Percentiles rank a stretch among this genome's conserved stretches.
These are phyloP conservation scores for Globisporangium paroecandrum DNA, from an alignment of 352 stramenopile genomes.

Conservation along the genomic window DNA sequence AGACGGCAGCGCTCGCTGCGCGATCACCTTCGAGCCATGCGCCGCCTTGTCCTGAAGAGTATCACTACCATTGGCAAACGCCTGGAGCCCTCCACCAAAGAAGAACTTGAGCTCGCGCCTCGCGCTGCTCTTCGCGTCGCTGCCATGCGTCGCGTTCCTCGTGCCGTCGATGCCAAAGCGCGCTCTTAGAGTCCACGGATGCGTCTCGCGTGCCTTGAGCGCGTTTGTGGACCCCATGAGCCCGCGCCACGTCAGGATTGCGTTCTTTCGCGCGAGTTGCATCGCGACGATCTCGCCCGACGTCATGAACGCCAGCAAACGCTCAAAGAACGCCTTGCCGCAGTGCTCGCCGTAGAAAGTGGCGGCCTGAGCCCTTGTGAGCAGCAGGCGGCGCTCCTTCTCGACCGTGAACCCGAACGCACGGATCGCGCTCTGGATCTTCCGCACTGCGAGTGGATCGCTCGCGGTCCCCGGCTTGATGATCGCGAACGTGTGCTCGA, in stretches of 20 bases:
- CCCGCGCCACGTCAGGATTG: slow-evolving; percentile 60
- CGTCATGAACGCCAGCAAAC: slow-evolving; percentile 64
- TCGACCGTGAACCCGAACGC: slow-evolving; percentile 54
- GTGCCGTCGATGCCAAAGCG: slow-evolving; percentile 80
- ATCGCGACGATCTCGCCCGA: slow-evolving; percentile 59
- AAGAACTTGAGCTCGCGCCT: slow-evolving; percentile 74
- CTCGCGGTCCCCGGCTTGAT: slow-evolving; percentile 61
- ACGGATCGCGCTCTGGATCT: slow-evolving; percentile 38
- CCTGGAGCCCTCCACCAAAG: slow-evolving; percentile 36
- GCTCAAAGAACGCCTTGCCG: slow-evolving; percentile 59
- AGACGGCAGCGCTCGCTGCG: slow-evolving; percentile 10
- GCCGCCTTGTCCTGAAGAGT: too few relatives aligned
- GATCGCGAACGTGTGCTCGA: slow-evolving; percentile 49
- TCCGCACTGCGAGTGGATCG: slow-evolving; percentile 21
- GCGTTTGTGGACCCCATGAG: slow-evolving; percentile 83
- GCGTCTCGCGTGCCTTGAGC: slow-evolving; percentile 33
- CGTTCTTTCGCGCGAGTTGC: slow-evolving; percentile 37
- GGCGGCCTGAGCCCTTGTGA: slow-evolving; percentile 44
- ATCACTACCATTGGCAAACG: neutral
- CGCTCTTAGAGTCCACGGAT: slow-evolving; percentile 60
- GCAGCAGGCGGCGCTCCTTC: slow-evolving; percentile 27
- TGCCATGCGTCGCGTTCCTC: slow-evolving; percentile 80
- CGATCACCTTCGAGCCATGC: neutral
- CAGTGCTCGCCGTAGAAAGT: slow-evolving; percentile 65
- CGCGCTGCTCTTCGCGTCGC: slow-evolving; percentile 53